A percentile compares a stretch with the other conserved stretches of the same genome.
Conservation (phyloP, 495 filamentous ascomycete genomes). For the Trichoderma asperelloides region DNA sequence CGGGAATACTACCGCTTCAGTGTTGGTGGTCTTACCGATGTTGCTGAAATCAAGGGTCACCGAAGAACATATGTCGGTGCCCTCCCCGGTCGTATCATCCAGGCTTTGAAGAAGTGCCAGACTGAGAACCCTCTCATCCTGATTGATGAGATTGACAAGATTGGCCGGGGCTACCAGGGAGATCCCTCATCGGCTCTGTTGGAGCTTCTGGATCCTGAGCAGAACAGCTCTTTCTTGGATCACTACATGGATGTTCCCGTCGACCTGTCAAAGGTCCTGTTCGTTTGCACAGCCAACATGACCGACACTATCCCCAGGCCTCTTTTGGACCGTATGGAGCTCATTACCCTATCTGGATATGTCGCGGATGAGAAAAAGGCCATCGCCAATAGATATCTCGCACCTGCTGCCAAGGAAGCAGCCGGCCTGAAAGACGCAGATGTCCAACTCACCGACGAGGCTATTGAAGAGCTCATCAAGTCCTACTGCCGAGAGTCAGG, state of each 20-base stretch:
- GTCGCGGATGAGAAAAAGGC: slow-evolving; percentile 99
- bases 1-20: slow-evolving; percentile 97
- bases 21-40: slow-evolving; percentile 92
- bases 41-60: slow-evolving; percentile 99
- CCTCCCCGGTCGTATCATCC: slow-evolving; percentile 90
- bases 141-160: slow-evolving; percentile 98
- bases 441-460: slow-evolving; percentile 71
- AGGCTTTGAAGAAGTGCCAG: slow-evolving; percentile 97
- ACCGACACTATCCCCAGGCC: slow-evolving; percentile 96
- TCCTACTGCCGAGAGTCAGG: slow-evolving; percentile 96
- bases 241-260: slow-evolving; percentile 99
- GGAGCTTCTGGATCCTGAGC: slow-evolving; percentile 92
- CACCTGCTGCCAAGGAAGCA: slow-evolving; percentile 81
- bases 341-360: slow-evolving; percentile 94
- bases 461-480: slow-evolving; percentile 95
- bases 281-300: slow-evolving; percentile 99
- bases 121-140: slow-evolving; percentile 95
- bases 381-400: slow-evolving; percentile 88
- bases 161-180: slow-evolving; percentile 89
- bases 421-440: slow-evolving; percentile 86
- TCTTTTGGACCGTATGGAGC: slow-evolving; percentile 93
- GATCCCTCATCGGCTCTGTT: slow-evolving; percentile 92
- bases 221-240: slow-evolving; percentile 94
- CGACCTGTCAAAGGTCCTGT: slow-evolving; percentile 94
- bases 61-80: slow-evolving; percentile 95